phyloP scores from a whole-genome alignment of 768 basidiomycete species.

The Mycena metata region DNA sequence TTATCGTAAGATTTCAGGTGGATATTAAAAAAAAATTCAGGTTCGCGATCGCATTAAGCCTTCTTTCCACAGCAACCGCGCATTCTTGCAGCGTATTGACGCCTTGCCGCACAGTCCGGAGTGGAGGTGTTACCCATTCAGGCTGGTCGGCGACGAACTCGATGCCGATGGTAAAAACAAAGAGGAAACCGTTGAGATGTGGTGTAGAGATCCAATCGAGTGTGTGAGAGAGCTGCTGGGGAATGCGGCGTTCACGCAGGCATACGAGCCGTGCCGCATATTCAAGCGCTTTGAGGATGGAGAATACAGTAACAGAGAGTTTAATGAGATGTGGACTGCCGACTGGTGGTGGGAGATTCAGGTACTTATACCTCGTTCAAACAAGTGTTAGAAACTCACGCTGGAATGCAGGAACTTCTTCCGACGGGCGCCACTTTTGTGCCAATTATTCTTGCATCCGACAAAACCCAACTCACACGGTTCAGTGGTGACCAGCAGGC shows the following conservation, averaged over 20 bases:
- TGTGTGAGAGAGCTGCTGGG: slow-evolving; percentile 41
- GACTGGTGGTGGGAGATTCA: slow-evolving; percentile 53
- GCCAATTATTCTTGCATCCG: slow-evolving; percentile 51
- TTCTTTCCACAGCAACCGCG: slow-evolving; percentile 24
- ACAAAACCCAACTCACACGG: slow-evolving; percentile 50
- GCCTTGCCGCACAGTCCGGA: slow-evolving; percentile 37
- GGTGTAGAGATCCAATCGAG: slow-evolving; percentile 44
- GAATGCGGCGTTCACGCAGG: slow-evolving; percentile 46
- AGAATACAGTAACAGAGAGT: slow-evolving; percentile 27
- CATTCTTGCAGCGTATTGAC: slow-evolving; percentile 42
- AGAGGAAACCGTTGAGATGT: slow-evolving; percentile 42
- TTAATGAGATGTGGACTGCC: slow-evolving; percentile 46
- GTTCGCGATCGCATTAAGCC: slow-evolving; percentile 17
- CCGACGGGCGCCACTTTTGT: slow-evolving; percentile 37
- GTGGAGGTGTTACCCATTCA: slow-evolving; percentile 42
- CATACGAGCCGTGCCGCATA: slow-evolving; percentile 42
- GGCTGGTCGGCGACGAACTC: slow-evolving; percentile 37
- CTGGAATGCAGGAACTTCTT: slow-evolving; percentile 9
- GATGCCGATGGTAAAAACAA: slow-evolving; percentile 18
- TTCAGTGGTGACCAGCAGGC: slow-evolving; percentile 50
- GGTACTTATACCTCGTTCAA: slow-evolving; percentile 30
- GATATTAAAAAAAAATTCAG: not conserved
- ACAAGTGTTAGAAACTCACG: not conserved
- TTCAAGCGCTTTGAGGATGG: slow-evolving; percentile 3
- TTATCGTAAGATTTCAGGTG: no score